Evolutionary conservation across 2,329 filamentous ascomycete genomes (phyloP), one percentile per base, ranked within the genome.

Genomic region (Sphaerostilbella broomeana): DNA sequence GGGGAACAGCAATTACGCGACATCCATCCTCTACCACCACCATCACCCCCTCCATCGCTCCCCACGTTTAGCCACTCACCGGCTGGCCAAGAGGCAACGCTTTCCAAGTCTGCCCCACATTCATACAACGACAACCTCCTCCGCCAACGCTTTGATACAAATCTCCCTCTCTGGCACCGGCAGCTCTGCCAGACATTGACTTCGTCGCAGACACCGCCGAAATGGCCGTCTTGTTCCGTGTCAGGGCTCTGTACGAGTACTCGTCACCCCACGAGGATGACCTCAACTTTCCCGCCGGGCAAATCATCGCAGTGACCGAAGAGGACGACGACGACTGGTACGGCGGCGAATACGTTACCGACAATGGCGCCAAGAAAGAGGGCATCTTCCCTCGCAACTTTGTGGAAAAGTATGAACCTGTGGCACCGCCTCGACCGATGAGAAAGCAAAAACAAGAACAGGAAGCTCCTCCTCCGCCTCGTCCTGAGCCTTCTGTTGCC

Each of bases 331-430:
- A 74, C 48, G 94, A 97, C 60, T 97, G 89, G 92, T 94, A 92
- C 60, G 78, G 77, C 47, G 90, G 92, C 51, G 84, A 92, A 63
- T 95, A 95, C 61, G 68, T 80, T 48, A 86, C 94, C 63, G 77
- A 79, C 44, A 64, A 72, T 37, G 92, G 92, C 41, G 65, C 63
- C 47, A 87, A 82, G 63, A 77, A 81, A 58, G 81, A 89, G 57
- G 90, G 90, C 51, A 84, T 95, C 53, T 97, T 95, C 62, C 90
- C 88, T 36, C 83, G 84, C 60, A 98, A 97, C 67, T 98, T 98
- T 59, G 92, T 98, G 56, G 92, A 98, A 64, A 87, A 83, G 65
- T 94, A 87, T 64, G 90, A 97, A 61, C 92, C 92, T 25, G 84
- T 81, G 41, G 84, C 90, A 47, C 92, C 92, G 44, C 87, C 89